A percentile compares a stretch with the other conserved stretches of the same genome.
These are phyloP conservation scores for Leccinum subgranulosum DNA, from an alignment of 768 basidiomycete genomes.

Conservation along the genomic window DNA sequence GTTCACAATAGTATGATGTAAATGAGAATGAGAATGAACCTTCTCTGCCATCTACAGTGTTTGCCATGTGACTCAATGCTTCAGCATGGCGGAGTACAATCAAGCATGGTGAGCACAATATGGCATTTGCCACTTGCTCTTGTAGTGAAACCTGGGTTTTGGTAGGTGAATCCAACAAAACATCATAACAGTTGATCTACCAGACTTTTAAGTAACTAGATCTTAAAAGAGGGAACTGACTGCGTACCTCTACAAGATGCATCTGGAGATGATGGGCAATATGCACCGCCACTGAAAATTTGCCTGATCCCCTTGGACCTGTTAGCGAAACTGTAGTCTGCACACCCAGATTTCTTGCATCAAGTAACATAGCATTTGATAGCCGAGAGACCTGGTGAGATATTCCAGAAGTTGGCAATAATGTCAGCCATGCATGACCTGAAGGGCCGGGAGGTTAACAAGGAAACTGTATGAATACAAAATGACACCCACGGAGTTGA, in stretches of 20 bases:
- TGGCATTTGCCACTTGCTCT: slow-evolving; percentile 74
- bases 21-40: slow-evolving; percentile 1
- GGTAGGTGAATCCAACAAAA: slow-evolving; percentile 72
- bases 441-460: slow-evolving; percentile 12
- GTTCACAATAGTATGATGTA: neutral
- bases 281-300: slow-evolving; percentile 58
- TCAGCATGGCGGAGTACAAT: slow-evolving; percentile 78
- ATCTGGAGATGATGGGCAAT: slow-evolving; percentile 66
- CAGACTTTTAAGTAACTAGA: neutral
- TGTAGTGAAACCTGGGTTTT: slow-evolving; percentile 73
- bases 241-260: slow-evolving; percentile 70
- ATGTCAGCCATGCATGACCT: slow-evolving; percentile 13
- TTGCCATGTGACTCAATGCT: slow-evolving; percentile 67
- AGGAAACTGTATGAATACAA: neutral
- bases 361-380: slow-evolving; percentile 54
- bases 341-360: slow-evolving; percentile 58
- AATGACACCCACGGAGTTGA: slow-evolving; percentile 43
- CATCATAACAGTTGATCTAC: slow-evolving; percentile 83
- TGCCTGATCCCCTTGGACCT: slow-evolving; percentile 80
- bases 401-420: slow-evolving; percentile 25
- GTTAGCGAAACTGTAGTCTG: slow-evolving; percentile 72
- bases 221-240: neutral
- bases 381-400: slow-evolving; percentile 54
- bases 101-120: slow-evolving; percentile 78
- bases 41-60: slow-evolving; percentile 66